These are phyloP conservation scores for Mycothermus thermophilus DNA, from an alignment of 495 filamentous ascomycete genomes.

Conservation along the genomic window DNA sequence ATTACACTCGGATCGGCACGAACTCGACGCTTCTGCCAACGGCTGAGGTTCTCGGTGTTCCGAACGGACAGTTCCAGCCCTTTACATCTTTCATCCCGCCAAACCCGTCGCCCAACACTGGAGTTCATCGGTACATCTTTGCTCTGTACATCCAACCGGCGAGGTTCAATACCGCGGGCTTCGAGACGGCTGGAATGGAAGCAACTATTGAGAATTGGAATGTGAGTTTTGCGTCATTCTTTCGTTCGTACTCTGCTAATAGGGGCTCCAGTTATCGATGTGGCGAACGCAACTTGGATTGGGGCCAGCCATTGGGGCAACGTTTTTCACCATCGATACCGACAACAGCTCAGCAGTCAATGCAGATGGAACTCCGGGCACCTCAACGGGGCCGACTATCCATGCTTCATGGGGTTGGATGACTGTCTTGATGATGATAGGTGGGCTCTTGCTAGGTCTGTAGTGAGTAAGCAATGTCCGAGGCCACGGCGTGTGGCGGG, in stretches of 20 bases:
- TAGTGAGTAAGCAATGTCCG: too few species aligned
- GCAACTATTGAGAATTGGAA: slow-evolving; percentile 12
- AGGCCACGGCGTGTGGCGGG: too few species aligned
- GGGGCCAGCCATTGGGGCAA: not conserved
- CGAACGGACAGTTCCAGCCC: slow-evolving; percentile 5
- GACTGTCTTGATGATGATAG: too few species aligned
- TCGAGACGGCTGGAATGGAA: slow-evolving; percentile 14
- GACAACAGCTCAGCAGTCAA: not conserved
- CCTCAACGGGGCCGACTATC: too few species aligned
- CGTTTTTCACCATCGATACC: not conserved
- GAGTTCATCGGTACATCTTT: slow-evolving; percentile 16
- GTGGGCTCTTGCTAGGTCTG: too few species aligned
- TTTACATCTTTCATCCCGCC: slow-evolving; percentile 13
- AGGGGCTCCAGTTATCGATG: not conserved
- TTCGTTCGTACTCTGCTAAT: too few species aligned
- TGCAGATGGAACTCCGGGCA: too few species aligned
- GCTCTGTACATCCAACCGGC: slow-evolving; percentile 16
- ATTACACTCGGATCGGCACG: slow-evolving; percentile 10
- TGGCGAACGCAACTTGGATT: not conserved
- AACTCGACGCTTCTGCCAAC: slow-evolving; percentile 11
- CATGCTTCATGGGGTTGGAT: too few species aligned
- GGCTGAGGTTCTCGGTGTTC: slow-evolving; percentile 11
- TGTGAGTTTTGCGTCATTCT: slow-evolving; percentile 5
- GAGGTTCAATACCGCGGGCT: slow-evolving; percentile 10
- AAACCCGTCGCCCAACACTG: slow-evolving; percentile 7